Evolutionary conservation across 2,329 filamentous ascomycete species (phyloP).

Genomic region (Colletotrichum sp.): DNA sequence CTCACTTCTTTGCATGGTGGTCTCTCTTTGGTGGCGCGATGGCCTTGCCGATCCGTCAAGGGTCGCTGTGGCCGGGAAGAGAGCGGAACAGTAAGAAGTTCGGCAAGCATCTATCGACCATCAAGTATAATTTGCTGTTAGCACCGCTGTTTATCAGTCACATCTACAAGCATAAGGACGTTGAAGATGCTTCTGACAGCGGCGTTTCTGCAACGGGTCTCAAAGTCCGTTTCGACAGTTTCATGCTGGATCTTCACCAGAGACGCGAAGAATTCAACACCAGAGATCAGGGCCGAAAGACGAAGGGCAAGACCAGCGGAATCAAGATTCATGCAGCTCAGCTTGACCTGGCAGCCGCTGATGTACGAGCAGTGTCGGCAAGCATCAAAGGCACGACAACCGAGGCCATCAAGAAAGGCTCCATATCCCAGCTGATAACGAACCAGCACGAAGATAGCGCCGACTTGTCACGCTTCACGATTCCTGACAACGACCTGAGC

Average conservation of each 20-base stretch:
- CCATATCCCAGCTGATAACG: conserved; percentile 54
- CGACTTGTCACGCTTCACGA: conserved; percentile 88
- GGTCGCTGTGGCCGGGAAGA: conserved; percentile 85
- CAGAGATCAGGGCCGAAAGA: conserved; percentile 76
- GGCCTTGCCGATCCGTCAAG: conserved; percentile 93
- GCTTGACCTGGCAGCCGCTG: conserved; percentile 87
- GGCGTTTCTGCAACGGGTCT: conserved; percentile 92
- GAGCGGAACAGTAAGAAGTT: conserved; percentile 99
- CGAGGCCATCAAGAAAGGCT: conserved; percentile 73
- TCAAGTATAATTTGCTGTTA: conserved; percentile 94
- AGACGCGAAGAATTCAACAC: conserved; percentile 90
- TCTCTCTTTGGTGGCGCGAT: conserved; percentile 93
- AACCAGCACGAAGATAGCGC: conserved; percentile 63
- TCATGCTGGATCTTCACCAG: conserved; percentile 96
- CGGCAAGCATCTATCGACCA: conserved; percentile 93
- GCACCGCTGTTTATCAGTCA: conserved; percentile 95
- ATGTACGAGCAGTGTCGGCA: conserved; percentile 92
- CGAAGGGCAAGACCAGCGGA: conserved; percentile 81
- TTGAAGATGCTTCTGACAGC: conserved; percentile 79
- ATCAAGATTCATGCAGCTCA: conserved; percentile 97
- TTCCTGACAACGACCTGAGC: conserved; percentile 91
- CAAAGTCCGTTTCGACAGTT: conserved; percentile 94
- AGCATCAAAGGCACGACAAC: conserved; percentile 82
- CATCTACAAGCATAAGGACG: conserved; percentile 98
- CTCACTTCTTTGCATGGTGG: conserved; percentile 98